Base-by-base conservation (phyloP, 495 filamentous ascomycete species). In the Trichoderma reesei region DNA sequence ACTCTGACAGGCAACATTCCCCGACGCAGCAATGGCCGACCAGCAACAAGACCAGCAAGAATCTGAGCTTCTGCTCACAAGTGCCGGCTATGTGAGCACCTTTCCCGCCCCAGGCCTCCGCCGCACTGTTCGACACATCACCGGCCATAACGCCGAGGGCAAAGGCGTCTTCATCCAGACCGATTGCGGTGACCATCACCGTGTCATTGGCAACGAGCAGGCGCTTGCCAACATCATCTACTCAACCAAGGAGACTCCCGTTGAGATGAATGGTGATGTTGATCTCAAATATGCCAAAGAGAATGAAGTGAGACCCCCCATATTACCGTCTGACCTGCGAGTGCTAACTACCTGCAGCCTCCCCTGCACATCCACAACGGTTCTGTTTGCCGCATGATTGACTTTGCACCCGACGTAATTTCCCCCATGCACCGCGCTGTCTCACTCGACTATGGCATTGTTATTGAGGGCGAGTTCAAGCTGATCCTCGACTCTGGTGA, bases 371-470 rank as follows among this genome's bases (percentile, higher is more conserved):
- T 33, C 26, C 51, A 56, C 51, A 56, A 56, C 31, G 79, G 80
- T 39, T 80, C 75, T 33, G 77, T 83, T 1, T 69, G 79, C 3
- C 77, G 83, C 7, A 73, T 78, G 26, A 80, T 84, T 18, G 82
- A 85, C 63, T 77, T 85, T 38, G 69, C 72, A 0, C 83, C 83
- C 0, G 73, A 70, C 13, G 68, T 68, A 34, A 69, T 66, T 37
- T 74, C 71, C 26, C 73, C 76, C 31, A 79, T 90, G 77, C 88
- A 89, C 65, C 78, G 86, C 1, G 88, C 88, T 5, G 75, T 82
- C 63, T 80, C 76, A n/a, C 71, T 90, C 3, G 87, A 90, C 68
- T 89, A 87, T 63, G 86, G 85, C 3, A 73, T 88, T 41, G 83
- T 90, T 34, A 63, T 90, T 16, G 85, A 89, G 65, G 87, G 88